Percentiles rank a stretch among this genome's conserved stretches.
These are phyloP conservation scores for Porphyrellus cyaneotinctus DNA, from an alignment of 768 basidiomycete species.

Conservation along the genomic window DNA sequence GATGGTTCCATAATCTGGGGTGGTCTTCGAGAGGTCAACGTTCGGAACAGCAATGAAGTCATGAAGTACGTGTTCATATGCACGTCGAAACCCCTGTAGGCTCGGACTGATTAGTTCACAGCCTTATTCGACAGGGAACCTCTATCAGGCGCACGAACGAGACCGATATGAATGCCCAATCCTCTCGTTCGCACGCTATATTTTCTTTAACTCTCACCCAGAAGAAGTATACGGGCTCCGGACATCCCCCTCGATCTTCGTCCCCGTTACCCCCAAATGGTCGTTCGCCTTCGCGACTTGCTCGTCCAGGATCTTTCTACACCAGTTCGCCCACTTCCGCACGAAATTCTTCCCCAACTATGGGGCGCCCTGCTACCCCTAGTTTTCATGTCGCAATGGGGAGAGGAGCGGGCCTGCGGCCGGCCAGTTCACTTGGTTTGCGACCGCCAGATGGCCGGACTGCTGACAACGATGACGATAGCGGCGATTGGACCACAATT, in stretches of 20 bases:
- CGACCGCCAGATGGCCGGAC: conserved; percentile 47
- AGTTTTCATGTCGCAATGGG: conserved; percentile 75
- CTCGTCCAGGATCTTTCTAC: conserved; percentile 79
- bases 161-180: conserved; percentile 98
- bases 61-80: conserved; percentile 66
- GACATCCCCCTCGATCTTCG: conserved; percentile 66
- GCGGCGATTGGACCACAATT: conserved; percentile 84
- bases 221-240: conserved; percentile 75
- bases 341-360: conserved; percentile 72
- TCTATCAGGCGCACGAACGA: conserved; percentile 91
- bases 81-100: conserved; percentile 2
- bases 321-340: conserved; percentile 33
- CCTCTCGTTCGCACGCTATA: conserved; percentile 97
- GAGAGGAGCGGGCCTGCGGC: conserved; percentile 62
- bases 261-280: conserved; percentile 73
- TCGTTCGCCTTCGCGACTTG: conserved; percentile 74
- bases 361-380: conserved; percentile 74
- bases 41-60: conserved; percentile 81
- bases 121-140: conserved; percentile 85
- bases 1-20: conserved; percentile 97
- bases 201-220: conserved; percentile 94
- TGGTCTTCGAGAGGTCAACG: conserved; percentile 87
- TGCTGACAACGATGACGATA: conserved; percentile 50
- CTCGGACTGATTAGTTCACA: conserved; percentile 34
- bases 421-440: conserved; percentile 74